Evolutionary conservation across 306 rosid genomes (phyloP).

Genomic region (Oxytropis ochrocephala): DNA sequence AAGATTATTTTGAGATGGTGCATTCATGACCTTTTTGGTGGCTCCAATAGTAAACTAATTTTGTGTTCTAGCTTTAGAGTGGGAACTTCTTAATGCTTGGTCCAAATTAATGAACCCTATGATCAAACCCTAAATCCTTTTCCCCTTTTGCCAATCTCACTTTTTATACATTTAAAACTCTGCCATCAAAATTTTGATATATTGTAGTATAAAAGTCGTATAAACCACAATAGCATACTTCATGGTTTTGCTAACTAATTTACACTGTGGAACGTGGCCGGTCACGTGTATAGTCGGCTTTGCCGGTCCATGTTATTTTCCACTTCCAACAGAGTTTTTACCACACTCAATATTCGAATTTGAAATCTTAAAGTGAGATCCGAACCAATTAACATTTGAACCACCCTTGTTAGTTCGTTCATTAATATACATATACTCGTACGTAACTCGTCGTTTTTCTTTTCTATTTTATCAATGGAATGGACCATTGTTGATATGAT

Average conservation of each 20-base stretch:
- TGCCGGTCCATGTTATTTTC: too few species aligned
- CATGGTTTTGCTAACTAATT: constrained; percentile 11
- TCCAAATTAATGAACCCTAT: constrained; percentile 8
- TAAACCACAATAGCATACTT: not conserved
- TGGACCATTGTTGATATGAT: constrained; percentile 19
- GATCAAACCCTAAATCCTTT: not conserved
- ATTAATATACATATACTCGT: too few species aligned
- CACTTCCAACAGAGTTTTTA: too few species aligned
- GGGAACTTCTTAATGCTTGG: not conserved
- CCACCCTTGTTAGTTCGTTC: too few species aligned
- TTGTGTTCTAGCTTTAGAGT: not conserved
- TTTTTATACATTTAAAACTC: not conserved
- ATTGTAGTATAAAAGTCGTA: not conserved
- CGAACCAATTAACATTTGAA: too few species aligned
- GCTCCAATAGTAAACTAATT: not conserved
- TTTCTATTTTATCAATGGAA: not conserved
- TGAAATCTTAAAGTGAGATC: too few species aligned
- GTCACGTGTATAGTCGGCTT: too few species aligned
- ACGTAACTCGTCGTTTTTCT: not conserved
- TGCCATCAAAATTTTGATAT: not conserved
- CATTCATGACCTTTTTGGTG: constrained; percentile 2
- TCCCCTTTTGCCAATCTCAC: not conserved
- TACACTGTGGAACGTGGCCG: too few species aligned
- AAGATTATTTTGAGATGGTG: constrained; percentile 4
- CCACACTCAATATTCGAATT: too few species aligned